Evolutionary conservation across 768 basidiomycete genomes (phyloP).

Genomic region (Lactifluus volemus): DNA sequence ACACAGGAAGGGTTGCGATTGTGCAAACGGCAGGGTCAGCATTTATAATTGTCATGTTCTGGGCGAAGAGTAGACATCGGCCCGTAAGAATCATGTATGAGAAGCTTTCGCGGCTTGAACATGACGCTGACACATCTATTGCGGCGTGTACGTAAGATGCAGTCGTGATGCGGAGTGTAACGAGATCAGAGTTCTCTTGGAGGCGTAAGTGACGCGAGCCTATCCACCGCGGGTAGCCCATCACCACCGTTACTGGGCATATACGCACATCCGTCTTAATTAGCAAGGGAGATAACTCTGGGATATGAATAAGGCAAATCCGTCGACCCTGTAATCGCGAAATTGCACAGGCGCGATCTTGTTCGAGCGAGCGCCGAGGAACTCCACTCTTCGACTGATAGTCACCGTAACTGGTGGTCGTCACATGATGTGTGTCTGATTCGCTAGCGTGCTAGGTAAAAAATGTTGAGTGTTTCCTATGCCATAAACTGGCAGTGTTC

Average conservation of each 20-base stretch:
- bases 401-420: not conserved
- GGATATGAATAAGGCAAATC: not conserved
- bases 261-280: not conserved
- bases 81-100: not conserved
- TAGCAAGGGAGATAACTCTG: not conserved
- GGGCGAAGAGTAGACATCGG: not conserved
- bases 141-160: too few species aligned
- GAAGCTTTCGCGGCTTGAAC: too few species aligned
- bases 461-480: too few species aligned
- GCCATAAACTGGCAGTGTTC: too few species aligned
- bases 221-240: not conserved
- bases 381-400: not conserved
- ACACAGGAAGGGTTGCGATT: not conserved
- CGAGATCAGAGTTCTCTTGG: not conserved
- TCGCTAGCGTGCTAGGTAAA: too few species aligned
- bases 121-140: too few species aligned
- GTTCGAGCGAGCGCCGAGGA: not conserved
- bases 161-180: not conserved
- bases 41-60: not conserved
- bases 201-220: not conserved
- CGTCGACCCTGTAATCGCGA: too few species aligned
- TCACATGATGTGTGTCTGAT: too few species aligned
- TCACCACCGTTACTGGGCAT: too few species aligned
- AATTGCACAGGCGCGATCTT: too few species aligned
- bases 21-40: not conserved